These are phyloP conservation scores for Berberis thunbergii DNA, from an alignment of 164 flowering plant species.

Conservation along the genomic window DNA sequence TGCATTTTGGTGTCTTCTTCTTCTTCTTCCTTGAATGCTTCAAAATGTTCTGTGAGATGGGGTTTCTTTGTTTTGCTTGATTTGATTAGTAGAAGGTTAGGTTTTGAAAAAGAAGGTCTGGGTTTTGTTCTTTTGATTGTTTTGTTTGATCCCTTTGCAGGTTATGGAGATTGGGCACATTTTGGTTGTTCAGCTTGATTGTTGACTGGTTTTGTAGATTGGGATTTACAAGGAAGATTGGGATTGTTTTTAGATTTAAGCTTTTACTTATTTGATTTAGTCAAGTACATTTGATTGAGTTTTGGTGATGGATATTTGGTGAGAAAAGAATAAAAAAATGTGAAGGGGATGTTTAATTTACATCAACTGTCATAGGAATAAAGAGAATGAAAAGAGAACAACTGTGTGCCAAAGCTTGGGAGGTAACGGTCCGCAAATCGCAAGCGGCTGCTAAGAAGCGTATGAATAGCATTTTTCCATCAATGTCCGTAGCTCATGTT, in stretches of 20 bases:
- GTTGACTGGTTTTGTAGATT: neutral
- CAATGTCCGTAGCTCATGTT: conserved; percentile 42
- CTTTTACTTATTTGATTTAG: neutral
- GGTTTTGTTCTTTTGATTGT: neutral
- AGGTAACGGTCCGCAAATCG: conserved; percentile 57
- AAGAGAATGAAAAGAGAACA: neutral
- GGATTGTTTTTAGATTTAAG: neutral
- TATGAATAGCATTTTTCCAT: conserved; percentile 45
- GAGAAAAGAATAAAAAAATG: neutral
- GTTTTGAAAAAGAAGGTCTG: too few species aligned
- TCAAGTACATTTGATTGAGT: neutral
- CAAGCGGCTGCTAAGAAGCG: conserved; percentile 59
- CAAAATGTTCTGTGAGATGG: neutral
- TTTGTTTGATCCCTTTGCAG: neutral
- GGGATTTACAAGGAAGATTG: neutral
- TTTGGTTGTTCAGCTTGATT: neutral
- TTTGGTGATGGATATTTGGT: neutral
- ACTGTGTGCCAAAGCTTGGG: conserved; percentile 50
- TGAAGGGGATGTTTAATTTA: neutral
- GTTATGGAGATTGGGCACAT: neutral
- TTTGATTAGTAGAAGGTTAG: too few species aligned
- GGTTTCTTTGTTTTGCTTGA: neutral
- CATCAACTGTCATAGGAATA: neutral
- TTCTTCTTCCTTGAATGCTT: neutral
- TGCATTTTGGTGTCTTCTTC: neutral